Conservation (phyloP, 2,329 filamentous ascomycete species). For the Cadophora sp. region DNA sequence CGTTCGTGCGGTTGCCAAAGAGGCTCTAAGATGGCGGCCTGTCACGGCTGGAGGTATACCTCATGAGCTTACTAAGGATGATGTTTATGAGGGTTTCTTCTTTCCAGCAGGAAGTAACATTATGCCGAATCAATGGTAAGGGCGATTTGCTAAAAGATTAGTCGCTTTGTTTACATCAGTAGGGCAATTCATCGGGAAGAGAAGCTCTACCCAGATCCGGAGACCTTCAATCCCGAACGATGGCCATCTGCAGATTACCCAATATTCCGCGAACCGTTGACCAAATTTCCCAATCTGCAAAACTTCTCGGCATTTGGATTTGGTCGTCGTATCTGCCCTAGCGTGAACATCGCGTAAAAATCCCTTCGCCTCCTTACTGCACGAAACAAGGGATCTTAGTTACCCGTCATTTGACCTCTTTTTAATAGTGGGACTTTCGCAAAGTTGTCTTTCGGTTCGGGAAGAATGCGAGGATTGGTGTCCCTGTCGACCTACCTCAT, state of each 20-base stretch:
- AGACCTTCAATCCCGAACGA: slow-evolving; percentile 54
- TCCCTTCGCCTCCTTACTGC: not conserved
- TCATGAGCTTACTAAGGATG: slow-evolving; percentile 59
- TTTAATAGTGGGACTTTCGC: too few species aligned
- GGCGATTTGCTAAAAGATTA: slow-evolving; percentile 22
- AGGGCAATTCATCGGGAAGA: slow-evolving; percentile 41
- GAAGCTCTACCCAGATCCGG: slow-evolving; percentile 50
- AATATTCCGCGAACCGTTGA: slow-evolving; percentile 52
- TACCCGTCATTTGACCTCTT: too few species aligned
- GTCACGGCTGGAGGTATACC: slow-evolving; percentile 58
- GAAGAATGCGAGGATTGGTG: too few species aligned
- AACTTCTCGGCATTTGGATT: slow-evolving; percentile 59
- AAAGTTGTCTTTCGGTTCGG: too few species aligned
- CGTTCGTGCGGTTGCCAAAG: slow-evolving; percentile 54
- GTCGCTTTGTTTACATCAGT: not conserved
- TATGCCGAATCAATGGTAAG: slow-evolving; percentile 50
- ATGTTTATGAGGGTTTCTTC: slow-evolving; percentile 51
- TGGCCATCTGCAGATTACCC: slow-evolving; percentile 48
- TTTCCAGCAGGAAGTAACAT: slow-evolving; percentile 46
- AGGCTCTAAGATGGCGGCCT: slow-evolving; percentile 54
- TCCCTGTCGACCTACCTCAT: too few species aligned
- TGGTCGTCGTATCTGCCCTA: slow-evolving; percentile 58
- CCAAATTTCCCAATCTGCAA: slow-evolving; percentile 62
- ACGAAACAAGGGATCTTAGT: too few species aligned
- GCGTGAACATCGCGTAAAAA: too few species aligned